Base-by-base conservation (phyloP, 2,329 filamentous ascomycete species). In the Xylariaceae sp. region DNA sequence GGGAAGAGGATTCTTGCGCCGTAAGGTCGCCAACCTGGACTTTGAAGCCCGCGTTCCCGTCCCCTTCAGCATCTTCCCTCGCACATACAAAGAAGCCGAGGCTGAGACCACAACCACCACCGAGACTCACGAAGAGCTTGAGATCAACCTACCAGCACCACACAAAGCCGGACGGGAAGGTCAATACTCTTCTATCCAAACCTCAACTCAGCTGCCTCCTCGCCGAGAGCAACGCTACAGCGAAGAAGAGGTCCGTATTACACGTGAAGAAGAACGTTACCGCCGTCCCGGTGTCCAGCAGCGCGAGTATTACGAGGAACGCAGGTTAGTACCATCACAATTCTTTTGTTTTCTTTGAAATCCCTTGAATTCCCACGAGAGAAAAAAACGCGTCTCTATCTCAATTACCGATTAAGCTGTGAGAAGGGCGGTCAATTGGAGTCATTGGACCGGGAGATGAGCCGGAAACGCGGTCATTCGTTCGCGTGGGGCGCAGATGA, bases 1-100 rank as follows among this genome's bases (percentile, higher is more conserved):
- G 62, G 66, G 68, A 66, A 70, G 67, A 69, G 60, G 60, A 68
- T 67, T 69, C 66, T 67, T 62, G 63, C 66, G 64, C 67, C 54
- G 62, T 40, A 75, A 86, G 84, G 83, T 86, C 86, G 88, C 77
- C 88, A 96, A 89, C 80, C 91, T 96, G 91, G 91, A 96, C 88
- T 96, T 95, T 93, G 91, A 95, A 87, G 90, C 91, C 77, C 88
- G 90, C 76, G 88, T 96, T 76, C 89, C 92, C 80, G 93, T 97
- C 76, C 92, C 92, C 77, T 95, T 96, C 85, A 96, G 90, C 88
- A 87, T 96, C 86, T 96, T 97, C 84, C 92, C 92, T 79, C 95
- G 90, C 74, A 88, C 90, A 75, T 97, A 96, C 82, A 83, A 86
- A 71, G 77, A 77, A 69, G 80, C 82, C 75, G 27, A 32, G 27